Percentiles rank a stretch among this genome's conserved stretches.
phyloP scores from a whole-genome alignment of 257 asterid genomes.

The Ehretia macrophylla region DNA sequence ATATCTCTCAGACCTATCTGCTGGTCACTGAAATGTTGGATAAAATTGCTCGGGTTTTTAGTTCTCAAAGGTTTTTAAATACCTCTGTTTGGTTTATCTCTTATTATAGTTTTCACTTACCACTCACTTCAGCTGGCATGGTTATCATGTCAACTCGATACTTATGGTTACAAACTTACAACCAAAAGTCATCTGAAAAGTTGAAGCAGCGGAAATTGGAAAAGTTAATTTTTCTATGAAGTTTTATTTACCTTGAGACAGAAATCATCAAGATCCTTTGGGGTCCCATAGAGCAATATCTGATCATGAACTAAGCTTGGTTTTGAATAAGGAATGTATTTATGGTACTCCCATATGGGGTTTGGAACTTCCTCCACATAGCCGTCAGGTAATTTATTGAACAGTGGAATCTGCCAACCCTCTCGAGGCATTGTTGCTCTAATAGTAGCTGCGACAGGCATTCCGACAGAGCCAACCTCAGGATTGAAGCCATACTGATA shows the following conservation, averaged over 20 bases:
- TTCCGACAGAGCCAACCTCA: constrained; percentile 96
- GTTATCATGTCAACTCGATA: neutral
- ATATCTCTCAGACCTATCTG: too few relatives aligned
- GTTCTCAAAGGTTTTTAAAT: too few relatives aligned
- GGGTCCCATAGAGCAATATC: constrained; percentile 73
- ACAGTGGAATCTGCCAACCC: constrained; percentile 88
- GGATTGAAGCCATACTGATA: constrained; percentile 90
- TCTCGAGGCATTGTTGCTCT: constrained; percentile 85
- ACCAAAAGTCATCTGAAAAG: neutral
- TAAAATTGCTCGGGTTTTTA: too few relatives aligned
- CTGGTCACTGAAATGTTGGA: too few relatives aligned
- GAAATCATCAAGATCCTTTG: constrained; percentile 83
- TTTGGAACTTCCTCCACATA: constrained; percentile 81
- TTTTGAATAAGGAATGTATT: constrained; percentile 86
- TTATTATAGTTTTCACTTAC: too few relatives aligned
- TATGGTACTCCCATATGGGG: constrained; percentile 87
- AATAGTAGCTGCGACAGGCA: constrained; percentile 98
- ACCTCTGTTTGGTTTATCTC: too few relatives aligned
- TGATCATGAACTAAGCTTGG: constrained; percentile 87
- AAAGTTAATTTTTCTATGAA: constrained; percentile 1
- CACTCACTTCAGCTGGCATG: neutral
- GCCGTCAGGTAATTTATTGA: constrained; percentile 50
- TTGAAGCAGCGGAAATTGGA: too few relatives aligned
- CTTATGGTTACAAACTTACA: neutral
- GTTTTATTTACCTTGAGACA: constrained; percentile 71